Conservation (phyloP, 192 early-diverging fungal genomes). For the Funneliformis geosporum region DNA sequence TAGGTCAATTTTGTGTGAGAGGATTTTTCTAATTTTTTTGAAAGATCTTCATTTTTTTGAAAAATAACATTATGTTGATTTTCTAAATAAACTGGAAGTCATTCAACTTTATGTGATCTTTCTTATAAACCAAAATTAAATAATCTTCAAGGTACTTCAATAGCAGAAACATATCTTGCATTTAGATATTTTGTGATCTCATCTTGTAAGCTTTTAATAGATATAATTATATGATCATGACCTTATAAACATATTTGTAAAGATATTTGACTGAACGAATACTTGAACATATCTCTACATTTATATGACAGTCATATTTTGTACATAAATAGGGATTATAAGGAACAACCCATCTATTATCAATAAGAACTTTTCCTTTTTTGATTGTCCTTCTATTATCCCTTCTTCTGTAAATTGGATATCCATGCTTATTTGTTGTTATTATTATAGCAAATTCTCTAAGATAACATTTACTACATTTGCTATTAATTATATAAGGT, state of each 20-base stretch:
- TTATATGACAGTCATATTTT: slow-evolving; percentile 44
- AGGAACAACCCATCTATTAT: slow-evolving; percentile 43
- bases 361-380: slow-evolving; percentile 1
- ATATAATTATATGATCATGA: slow-evolving; percentile 27
- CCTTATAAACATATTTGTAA: slow-evolving; percentile 34
- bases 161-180: slow-evolving; percentile 38
- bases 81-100: slow-evolving; percentile 34
- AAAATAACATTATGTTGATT: slow-evolving; percentile 30
- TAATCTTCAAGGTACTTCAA: slow-evolving; percentile 39
- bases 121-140: slow-evolving; percentile 36
- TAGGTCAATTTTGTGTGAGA: slow-evolving; percentile 8
- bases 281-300: slow-evolving; percentile 41
- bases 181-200: slow-evolving; percentile 26
- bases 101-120: slow-evolving; percentile 31
- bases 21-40: not conserved
- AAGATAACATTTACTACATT: slow-evolving; percentile 39
- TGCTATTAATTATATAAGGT: slow-evolving; percentile 33
- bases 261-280: slow-evolving; percentile 40
- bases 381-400: not conserved
- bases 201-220: not conserved
- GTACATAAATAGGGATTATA: slow-evolving; percentile 38
- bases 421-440: slow-evolving; percentile 21
- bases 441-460: slow-evolving; percentile 12
- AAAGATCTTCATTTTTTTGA: not conserved
- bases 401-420: slow-evolving; percentile 35